These are phyloP conservation scores for Mycena olivaceomarginata DNA, from an alignment of 768 basidiomycete genomes.

Conservation along the genomic window DNA sequence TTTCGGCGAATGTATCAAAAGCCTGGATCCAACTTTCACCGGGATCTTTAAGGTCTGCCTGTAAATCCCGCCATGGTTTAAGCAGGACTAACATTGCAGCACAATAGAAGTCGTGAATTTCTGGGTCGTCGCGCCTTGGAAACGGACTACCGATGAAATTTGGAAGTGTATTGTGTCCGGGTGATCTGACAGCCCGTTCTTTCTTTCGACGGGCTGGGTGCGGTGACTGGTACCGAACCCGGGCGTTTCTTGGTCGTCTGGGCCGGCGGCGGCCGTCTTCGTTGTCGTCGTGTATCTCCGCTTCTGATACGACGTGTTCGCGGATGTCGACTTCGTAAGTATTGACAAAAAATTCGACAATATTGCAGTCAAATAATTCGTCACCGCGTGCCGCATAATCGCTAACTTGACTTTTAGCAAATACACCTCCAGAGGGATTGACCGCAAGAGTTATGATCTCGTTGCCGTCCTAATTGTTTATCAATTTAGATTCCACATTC, in stretches of 20 bases:
- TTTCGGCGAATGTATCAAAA: neutral
- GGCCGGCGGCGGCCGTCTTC: neutral
- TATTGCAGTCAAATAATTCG: constrained; percentile 36
- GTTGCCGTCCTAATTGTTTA: constrained; percentile 22
- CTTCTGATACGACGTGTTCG: neutral
- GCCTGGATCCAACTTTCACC: neutral
- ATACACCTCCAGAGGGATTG: constrained; percentile 31
- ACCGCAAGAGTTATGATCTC: constrained; percentile 27
- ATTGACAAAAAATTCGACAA: constrained; percentile 54
- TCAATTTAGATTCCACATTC: neutral
- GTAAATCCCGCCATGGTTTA: neutral
- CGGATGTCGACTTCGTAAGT: constrained; percentile 55
- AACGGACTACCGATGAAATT: neutral
- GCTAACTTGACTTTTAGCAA: constrained; percentile 45
- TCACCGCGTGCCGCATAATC: constrained; percentile 54
- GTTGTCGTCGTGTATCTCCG: neutral
- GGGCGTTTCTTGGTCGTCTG: neutral
- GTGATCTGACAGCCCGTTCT: neutral
- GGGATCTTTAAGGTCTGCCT: neutral
- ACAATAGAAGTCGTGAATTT: neutral
- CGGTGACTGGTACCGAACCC: neutral
- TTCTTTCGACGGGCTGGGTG: neutral
- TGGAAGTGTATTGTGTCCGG: neutral
- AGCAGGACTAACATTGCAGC: neutral
- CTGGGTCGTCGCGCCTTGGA: neutral